Base-by-base conservation (phyloP, 768 basidiomycete species). In the Calvatia gigantea region DNA sequence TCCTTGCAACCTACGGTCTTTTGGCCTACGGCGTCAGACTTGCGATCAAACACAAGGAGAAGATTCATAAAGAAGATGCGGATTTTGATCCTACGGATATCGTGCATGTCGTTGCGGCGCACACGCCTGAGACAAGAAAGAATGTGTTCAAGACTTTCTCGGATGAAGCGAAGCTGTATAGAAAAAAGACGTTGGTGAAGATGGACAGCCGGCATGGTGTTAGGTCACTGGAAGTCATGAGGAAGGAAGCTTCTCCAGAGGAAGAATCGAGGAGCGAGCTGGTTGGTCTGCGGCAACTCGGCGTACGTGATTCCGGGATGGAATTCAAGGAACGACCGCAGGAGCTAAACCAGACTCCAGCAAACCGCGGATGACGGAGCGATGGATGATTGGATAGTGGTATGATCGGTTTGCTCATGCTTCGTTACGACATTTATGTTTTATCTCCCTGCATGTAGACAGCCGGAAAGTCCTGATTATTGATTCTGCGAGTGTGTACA, bases 51-150 rank as follows among this genome's bases (percentile, higher is more conserved):
- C 41, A 52, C 32, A 33, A 31, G 15, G 19, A 43, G 7, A 12
- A 21, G 11, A 32, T 52, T 28, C 39, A 41, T 11, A 23, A 42
- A 14, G 51, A 43, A n/a, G 51, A 44, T 27, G 41, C 19, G 2
- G 19, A 52, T 32, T 52, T 52, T 32, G 41, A 52, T 25, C 41
- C 51, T 43, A 32, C 51, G 12, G 41, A 52, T 12, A 52, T 52
- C 19, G 31, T 52, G 4, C 51, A 52, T 17, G 21, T 52, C 12
- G 33, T 33, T 15, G 51, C 51, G 32, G 51, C 51, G 6, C 51
- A 43, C 17, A 32, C 29, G 3, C 42, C 51, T 11, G 51, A 43
- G 28, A 33, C 51, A 14, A 31, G 41, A 12, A 31, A 12, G 15
- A n/a, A 44, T 21, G 39, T 43, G 12, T 33, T 29, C 21, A 52